Base-by-base conservation (phyloP, 352 stramenopile species). In the Phytophthora tubulina region DNA sequence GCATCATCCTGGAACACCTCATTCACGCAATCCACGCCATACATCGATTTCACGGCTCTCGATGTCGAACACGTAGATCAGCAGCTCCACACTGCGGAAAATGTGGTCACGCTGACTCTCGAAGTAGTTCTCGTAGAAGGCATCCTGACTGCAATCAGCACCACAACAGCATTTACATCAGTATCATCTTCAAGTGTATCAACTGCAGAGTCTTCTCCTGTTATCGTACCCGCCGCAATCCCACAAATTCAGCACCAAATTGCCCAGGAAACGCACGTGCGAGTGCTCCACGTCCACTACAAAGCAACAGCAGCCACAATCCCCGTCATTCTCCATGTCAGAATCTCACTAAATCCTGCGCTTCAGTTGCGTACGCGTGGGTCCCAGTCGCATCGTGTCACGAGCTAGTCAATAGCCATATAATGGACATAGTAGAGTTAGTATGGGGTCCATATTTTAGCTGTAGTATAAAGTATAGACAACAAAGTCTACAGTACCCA, bases 61-160 rank as follows among this genome's bases (percentile, higher is more conserved):
- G 79, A 99, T 99, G 80, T 99, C 97, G 81, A 99, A 99, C 5
- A 99, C 98, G 75, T 99, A 99, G 77, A 99, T 99, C 36, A 96
- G 79, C 56, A 99, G 73, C 81, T 99, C 98, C 31, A 99, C 98
- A 69, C 91, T 98, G 38, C 97, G 90, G 86, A 99, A 99, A 72
- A 99, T 99, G 67, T 98, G 97, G 73, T 99, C 97, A n/a, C 98
- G 90, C 86, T 99, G 96, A 63, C 92, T 95, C 76, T 99, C 97
- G 79, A 99, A 99, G 87, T 99, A 99, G 76, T 96, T 99, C 71
- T 99, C 97, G 77, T 99, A 99, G 72, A 99, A 99, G 51, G 93
- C 95, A 80, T 99, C 98, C 80, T 99, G 98, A 15, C 98, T 97
- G 55, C 14, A 54, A 39, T 5, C 17, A 41, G 45, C 10, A 70